Conservation (phyloP, 2,329 filamentous ascomycete species). For the Furcasterigmium sp. region DNA sequence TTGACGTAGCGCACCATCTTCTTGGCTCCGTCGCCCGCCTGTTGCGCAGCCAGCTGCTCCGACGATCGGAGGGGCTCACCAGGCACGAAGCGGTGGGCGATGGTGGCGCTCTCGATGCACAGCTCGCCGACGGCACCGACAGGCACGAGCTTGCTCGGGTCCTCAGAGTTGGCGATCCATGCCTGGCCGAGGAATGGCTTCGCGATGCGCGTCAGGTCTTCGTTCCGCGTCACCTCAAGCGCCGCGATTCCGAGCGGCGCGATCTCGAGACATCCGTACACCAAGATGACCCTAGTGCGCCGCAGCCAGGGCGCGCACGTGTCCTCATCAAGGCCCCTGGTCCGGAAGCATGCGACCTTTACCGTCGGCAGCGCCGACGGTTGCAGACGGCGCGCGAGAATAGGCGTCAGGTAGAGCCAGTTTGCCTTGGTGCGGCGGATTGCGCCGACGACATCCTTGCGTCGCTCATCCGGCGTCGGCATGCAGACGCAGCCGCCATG, state of each 20-base stretch:
- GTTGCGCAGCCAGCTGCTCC: conserved; percentile 13
- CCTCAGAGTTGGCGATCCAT: conserved; percentile 47
- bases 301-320: conserved; percentile 41
- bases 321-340: conserved; percentile 43
- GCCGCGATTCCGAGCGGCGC: conserved; percentile 47
- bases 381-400: conserved; percentile 44
- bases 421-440: conserved; percentile 46
- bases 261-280: conserved; percentile 45
- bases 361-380: conserved; percentile 30
- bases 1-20: conserved; percentile 36
- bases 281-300: conserved; percentile 40
- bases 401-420: conserved; percentile 52
- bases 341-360: conserved; percentile 39
- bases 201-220: conserved; percentile 35
- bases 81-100: conserved; percentile 30
- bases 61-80: conserved; percentile 22
- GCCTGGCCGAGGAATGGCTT: conserved; percentile 43
- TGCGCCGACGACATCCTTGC: conserved; percentile 42
- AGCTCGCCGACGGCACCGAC: conserved; percentile 53
- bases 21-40: conserved; percentile 15
- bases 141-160: conserved; percentile 44
- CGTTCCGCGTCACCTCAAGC: conserved; percentile 31
- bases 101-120: conserved; percentile 51
- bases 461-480: conserved; percentile 42
- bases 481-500: conserved; percentile 56